These are phyloP conservation scores for Coprinopsis strossmayeri DNA, from an alignment of 768 basidiomycete genomes.

Conservation along the genomic window DNA sequence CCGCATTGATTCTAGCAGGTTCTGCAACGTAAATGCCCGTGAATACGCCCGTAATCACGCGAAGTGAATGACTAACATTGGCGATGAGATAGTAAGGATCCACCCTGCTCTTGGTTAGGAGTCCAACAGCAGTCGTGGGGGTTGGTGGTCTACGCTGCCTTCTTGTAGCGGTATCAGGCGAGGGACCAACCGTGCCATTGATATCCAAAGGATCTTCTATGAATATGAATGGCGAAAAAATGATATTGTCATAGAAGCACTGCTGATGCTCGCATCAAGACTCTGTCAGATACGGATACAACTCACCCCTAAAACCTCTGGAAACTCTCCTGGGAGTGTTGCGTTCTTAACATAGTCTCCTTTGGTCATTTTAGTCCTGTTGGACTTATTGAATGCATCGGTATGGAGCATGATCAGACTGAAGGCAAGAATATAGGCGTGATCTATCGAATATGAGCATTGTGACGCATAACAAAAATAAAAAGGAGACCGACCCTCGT, in stretches of 20 bases:
- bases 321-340: conserved; percentile 71
- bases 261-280: conserved; percentile 22
- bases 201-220: conserved; percentile 85
- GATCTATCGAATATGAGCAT: conserved; percentile 34
- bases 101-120: conserved; percentile 51
- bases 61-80: conserved; percentile 40
- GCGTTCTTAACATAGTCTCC: conserved; percentile 93
- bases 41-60: not conserved
- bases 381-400: conserved; percentile 96
- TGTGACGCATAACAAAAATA: not conserved
- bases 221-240: conserved; percentile 94
- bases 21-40: conserved; percentile 30
- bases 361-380: conserved; percentile 97
- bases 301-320: conserved; percentile 82
- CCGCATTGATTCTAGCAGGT: conserved; percentile 61
- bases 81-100: conserved; percentile 92
- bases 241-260: conserved; percentile 96
- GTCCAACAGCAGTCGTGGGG: conserved; percentile 29
- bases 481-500: conserved; percentile 48
- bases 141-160: conserved; percentile 15
- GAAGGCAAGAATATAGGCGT: conserved; percentile 94
- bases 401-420: conserved; percentile 99
- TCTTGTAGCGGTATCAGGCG: conserved; percentile 17
- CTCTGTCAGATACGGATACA: not conserved
- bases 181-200: conserved; percentile 46